These are phyloP conservation scores for Xylaria intraflava DNA, from an alignment of 495 filamentous ascomycete genomes.

Conservation along the genomic window DNA sequence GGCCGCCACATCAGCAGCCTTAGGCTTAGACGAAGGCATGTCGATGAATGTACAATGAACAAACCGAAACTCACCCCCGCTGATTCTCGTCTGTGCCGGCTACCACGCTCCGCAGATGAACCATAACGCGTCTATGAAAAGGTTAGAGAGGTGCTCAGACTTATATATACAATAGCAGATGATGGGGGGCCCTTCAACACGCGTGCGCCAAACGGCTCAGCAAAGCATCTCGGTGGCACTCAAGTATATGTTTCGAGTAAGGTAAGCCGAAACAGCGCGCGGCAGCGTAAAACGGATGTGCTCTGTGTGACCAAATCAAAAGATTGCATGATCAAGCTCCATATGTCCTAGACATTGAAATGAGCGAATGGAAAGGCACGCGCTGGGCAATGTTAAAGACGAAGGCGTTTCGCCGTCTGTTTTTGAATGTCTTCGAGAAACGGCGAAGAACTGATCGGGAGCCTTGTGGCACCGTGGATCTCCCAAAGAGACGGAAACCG, in stretches of 20 bases:
- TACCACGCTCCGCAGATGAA: not conserved
- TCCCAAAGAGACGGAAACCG: constrained; percentile 27
- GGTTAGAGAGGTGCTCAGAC: not conserved
- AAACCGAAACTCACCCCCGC: not conserved
- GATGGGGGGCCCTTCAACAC: not conserved
- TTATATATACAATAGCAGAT: constrained; percentile 4
- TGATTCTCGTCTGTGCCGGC: not conserved
- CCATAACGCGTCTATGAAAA: not conserved
- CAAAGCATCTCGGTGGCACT: constrained; percentile 7
- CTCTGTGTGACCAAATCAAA: constrained; percentile 27
- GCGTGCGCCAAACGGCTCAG: not conserved
- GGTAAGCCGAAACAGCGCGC: not conserved
- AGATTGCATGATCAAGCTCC: constrained; percentile 26
- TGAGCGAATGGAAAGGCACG: constrained; percentile 23
- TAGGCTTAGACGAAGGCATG: constrained; percentile 54
- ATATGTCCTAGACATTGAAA: constrained; percentile 33
- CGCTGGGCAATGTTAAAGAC: constrained; percentile 12
- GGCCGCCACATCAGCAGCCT: constrained; percentile 62
- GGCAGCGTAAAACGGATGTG: constrained; percentile 2
- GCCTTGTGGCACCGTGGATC: constrained; percentile 21
- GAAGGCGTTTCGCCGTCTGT: constrained; percentile 13
- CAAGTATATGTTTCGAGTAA: constrained; percentile 8
- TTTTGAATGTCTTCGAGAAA: constrained; percentile 15
- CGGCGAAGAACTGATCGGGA: constrained; percentile 23
- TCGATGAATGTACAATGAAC: not conserved